Conservation (phyloP, 2,329 filamentous ascomycete species). For the Monilinia fructicola region DNA sequence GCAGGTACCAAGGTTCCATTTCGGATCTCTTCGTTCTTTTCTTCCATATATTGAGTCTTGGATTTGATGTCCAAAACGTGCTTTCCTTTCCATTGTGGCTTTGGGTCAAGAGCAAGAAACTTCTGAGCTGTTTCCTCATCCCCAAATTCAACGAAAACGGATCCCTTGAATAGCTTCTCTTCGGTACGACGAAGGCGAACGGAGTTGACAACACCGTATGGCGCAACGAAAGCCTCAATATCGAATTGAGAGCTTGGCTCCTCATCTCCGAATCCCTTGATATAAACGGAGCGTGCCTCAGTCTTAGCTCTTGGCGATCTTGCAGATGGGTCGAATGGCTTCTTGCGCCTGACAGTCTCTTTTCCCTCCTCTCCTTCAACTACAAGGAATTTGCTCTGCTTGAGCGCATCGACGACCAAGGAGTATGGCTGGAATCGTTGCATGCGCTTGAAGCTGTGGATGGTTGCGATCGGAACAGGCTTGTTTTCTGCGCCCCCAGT, state of each 20-base stretch:
- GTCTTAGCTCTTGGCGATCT: constrained; percentile 58
- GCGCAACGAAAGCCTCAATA: constrained; percentile 86
- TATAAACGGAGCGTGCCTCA: constrained; percentile 78
- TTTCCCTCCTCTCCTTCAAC: constrained; percentile 71
- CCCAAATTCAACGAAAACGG: constrained; percentile 90
- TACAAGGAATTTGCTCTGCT: constrained; percentile 70
- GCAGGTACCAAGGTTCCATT: constrained; percentile 64
- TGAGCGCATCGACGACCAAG: constrained; percentile 79
- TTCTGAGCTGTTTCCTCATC: constrained; percentile 74
- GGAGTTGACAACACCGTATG: constrained; percentile 74
- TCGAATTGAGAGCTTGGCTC: constrained; percentile 85
- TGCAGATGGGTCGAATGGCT: constrained; percentile 59
- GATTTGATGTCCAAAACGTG: constrained; percentile 77
- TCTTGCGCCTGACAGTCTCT: constrained; percentile 75
- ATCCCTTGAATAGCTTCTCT: constrained; percentile 84
- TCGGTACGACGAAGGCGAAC: constrained; percentile 81
- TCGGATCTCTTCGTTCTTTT: constrained; percentile 71
- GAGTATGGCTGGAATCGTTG: constrained; percentile 86
- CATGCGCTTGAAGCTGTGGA: constrained; percentile 94
- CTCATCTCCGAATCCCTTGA: constrained; percentile 90
- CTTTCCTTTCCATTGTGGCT: constrained; percentile 76
- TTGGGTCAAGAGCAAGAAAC: constrained; percentile 77
- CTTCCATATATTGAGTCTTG: constrained; percentile 84
- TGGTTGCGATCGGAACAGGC: constrained; percentile 72
- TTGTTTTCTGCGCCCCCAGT: constrained; percentile 79